Base-by-base conservation (phyloP, 2,329 filamentous ascomycete species). In the Aspergillus candidus region DNA sequence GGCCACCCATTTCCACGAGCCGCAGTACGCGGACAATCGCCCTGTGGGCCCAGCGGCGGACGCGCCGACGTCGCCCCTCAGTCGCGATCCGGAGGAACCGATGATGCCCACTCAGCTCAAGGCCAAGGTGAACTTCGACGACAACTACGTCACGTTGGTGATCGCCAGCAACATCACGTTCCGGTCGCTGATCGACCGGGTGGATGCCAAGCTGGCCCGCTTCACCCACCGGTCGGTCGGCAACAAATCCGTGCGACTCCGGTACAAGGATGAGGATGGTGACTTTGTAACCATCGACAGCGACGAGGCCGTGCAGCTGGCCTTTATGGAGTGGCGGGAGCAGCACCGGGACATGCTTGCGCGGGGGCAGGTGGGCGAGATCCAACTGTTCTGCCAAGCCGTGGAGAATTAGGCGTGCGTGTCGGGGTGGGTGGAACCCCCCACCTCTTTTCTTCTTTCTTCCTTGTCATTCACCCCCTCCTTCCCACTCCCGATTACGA, bases 81-180 rank as follows among this genome's bases (percentile, higher is more conserved):
- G 51, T 40, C 56, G 62, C 38, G 62, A 64, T 32, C 56, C 56
- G 2, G 66, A 64, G 58, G 48, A 77, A 61, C 55, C 72, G 66
- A 72, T 56, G 44, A 74, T 76, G 60, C 76, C 65, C 60, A 89
- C 86, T 6, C 93, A 97, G 61, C 77, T 98, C 40, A 97, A 96
- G 70, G 90, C 96, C 40, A 94, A 94, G 64, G 89, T 98, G 45
- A 91, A 91, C 60, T 94, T 88, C 61, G 88, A 93, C 36, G 85
- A 86, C 37, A 93, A 90, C 61, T 94, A 94, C 55, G 85, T 96
- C 47, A 96, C 91, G 1, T 77, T 98, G n/a, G 91, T 98, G 10
- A 94, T 95, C 34, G 86, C 88, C 29, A 94, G 88, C 68, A 95
- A 94, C 63, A 97, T 97, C 58, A 85, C 88, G 33, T 97, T 94